A percentile compares a stretch with the other conserved stretches of the same genome.
phyloP scores from a whole-genome alignment of 768 basidiomycete species.

The Clavulina sp. region DNA sequence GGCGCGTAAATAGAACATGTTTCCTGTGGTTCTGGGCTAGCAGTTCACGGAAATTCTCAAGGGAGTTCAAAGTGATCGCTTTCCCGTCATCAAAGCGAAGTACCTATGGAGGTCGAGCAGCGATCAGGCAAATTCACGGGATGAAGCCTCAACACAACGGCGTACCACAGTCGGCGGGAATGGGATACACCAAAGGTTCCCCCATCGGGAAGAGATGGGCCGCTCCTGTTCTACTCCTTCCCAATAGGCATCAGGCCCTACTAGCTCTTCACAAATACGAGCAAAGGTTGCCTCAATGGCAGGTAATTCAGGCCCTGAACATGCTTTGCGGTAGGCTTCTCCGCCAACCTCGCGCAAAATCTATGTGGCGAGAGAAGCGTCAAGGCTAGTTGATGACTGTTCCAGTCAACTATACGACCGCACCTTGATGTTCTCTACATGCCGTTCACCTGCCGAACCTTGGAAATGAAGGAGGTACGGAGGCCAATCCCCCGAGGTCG shows the following conservation, averaged over 20 bases:
- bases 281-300: slow-evolving; percentile 31
- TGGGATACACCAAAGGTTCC: slow-evolving; percentile 65
- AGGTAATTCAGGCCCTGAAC: slow-evolving; percentile 30
- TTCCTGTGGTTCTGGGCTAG: slow-evolving; percentile 40
- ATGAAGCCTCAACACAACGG: slow-evolving; percentile 12
- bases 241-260: slow-evolving; percentile 66
- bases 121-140: not conserved
- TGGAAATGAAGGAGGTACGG: slow-evolving; percentile 51
- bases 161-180: slow-evolving; percentile 54
- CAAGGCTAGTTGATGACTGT: not conserved
- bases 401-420: not conserved
- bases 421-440: slow-evolving; percentile 66
- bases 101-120: slow-evolving; percentile 25
- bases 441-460: slow-evolving; percentile 49
- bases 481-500: slow-evolving; percentile 38
- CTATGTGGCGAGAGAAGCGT: slow-evolving; percentile 20
- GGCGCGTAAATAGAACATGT: slow-evolving; percentile 31
- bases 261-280: slow-evolving; percentile 35
- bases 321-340: slow-evolving; percentile 34
- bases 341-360: slow-evolving; percentile 58
- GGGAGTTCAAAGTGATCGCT: slow-evolving; percentile 28
- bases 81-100: slow-evolving; percentile 51
- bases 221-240: slow-evolving; percentile 16
- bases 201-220: slow-evolving; percentile 30
- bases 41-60: slow-evolving; percentile 38